These are phyloP conservation scores for Penicillium lividum DNA, from an alignment of 495 filamentous ascomycete genomes.

Conservation along the genomic window DNA sequence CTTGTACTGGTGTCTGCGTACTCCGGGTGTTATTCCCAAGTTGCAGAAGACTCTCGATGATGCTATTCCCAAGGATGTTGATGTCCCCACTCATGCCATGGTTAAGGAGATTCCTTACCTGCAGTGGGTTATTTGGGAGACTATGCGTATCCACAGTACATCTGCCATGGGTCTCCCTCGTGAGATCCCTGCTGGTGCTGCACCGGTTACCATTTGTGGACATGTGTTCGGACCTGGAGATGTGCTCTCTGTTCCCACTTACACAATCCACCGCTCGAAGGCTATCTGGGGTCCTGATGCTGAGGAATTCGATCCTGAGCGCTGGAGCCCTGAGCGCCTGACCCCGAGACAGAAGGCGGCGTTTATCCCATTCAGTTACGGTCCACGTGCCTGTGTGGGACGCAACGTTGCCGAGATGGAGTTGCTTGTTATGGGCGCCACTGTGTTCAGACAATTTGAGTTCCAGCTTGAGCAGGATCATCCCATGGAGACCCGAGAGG, in stretches of 20 bases:
- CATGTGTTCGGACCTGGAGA: conserved; percentile 73
- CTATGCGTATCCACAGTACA: conserved; percentile 85
- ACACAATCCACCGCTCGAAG: conserved; percentile 81
- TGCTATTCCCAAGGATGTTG: conserved; percentile 58
- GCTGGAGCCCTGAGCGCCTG: conserved; percentile 60
- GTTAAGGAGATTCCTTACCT: conserved; percentile 68
- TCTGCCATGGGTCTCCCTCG: conserved; percentile 87
- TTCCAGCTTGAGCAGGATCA: conserved; percentile 69
- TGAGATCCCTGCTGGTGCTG: conserved; percentile 63
- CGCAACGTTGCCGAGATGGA: conserved; percentile 94
- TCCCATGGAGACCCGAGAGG: conserved; percentile 76
- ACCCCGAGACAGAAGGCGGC: conserved; percentile 70
- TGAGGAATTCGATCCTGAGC: conserved; percentile 78
- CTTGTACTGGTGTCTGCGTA: conserved; percentile 71
- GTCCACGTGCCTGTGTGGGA: conserved; percentile 80
- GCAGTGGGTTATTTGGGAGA: conserved; percentile 80
- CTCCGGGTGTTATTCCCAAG: conserved; percentile 69
- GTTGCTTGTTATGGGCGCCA: conserved; percentile 74
- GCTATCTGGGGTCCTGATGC: conserved; percentile 81
- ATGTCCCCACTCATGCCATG: conserved; percentile 68
- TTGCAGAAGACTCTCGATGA: conserved; percentile 73
- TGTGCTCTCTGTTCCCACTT: conserved; percentile 81
- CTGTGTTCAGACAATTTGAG: conserved; percentile 74
- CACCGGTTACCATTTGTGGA: conserved; percentile 53
- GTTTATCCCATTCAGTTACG: conserved; percentile 83